Evolutionary conservation across 108 stramenopile species (phyloP).

Genomic region (Aureococcus anophagefferens): DNA sequence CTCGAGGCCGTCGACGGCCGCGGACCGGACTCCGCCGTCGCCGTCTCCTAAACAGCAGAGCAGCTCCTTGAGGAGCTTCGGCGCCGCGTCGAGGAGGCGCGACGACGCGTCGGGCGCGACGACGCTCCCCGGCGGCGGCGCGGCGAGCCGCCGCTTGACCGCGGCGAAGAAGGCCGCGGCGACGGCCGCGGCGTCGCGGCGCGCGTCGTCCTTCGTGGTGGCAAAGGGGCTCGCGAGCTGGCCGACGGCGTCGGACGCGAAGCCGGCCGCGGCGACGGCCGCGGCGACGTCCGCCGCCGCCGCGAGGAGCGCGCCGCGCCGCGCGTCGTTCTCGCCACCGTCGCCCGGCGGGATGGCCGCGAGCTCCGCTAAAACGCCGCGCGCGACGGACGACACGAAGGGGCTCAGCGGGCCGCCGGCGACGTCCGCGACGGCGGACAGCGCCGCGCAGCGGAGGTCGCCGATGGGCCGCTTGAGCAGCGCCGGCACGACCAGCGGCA

Average conservation of each 20-base stretch:
- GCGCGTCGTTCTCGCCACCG: constrained; percentile 42
- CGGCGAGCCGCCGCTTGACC: background rate
- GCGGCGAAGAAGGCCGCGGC: background rate
- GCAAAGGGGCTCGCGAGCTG: background rate
- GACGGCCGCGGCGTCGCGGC: background rate
- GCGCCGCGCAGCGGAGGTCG: constrained; percentile 66
- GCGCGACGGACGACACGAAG: constrained; percentile 69
- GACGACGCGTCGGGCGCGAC: background rate
- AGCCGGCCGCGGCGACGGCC: background rate
- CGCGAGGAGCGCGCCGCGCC: background rate
- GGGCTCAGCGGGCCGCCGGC: constrained; percentile 48
- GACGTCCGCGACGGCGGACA: constrained; percentile 73
- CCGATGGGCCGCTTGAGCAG: constrained; percentile 70
- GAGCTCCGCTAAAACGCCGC: constrained; percentile 56
- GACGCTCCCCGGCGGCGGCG: background rate
- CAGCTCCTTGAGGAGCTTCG: constrained; percentile 65
- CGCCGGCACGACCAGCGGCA: constrained; percentile 84
- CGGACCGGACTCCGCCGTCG: constrained; percentile 59
- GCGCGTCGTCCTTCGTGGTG: background rate
- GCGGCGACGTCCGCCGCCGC: background rate
- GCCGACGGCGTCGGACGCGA: background rate
- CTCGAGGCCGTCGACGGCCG: background rate
- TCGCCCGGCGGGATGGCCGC: constrained; percentile 39
- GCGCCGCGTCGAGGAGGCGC: background rate
- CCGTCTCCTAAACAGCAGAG: constrained; percentile 72